Conservation (phyloP, 352 stramenopile genomes). For the Aphanomyces euteiches region DNA sequence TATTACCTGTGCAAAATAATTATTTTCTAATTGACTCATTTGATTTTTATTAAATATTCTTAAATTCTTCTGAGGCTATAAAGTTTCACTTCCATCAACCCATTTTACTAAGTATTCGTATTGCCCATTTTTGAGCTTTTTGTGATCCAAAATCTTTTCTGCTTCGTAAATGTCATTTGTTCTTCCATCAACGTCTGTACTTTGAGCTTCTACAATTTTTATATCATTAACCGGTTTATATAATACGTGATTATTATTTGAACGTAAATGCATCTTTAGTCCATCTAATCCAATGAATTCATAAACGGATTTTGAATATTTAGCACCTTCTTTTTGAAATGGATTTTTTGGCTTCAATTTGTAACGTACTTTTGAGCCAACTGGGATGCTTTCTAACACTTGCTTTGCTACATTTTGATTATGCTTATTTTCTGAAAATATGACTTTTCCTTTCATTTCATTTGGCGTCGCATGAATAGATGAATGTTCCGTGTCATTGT, state of each 20-base stretch:
- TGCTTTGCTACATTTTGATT: constrained; percentile 13
- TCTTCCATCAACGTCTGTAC: not conserved
- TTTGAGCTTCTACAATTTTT: constrained; percentile 19
- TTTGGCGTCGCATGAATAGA: constrained; percentile 35
- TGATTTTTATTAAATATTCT: constrained; percentile 10
- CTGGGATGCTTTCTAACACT: not conserved
- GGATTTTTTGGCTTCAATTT: not conserved
- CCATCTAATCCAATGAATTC: constrained; percentile 30
- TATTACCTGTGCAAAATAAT: not conserved
- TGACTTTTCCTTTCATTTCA: constrained; percentile 36
- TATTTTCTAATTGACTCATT: not conserved
- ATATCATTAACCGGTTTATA: constrained; percentile 30
- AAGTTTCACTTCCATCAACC: constrained; percentile 11
- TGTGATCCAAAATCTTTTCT: constrained; percentile 17
- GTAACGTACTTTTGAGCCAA: not conserved
- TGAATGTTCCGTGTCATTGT: constrained; percentile 39
- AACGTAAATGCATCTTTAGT: constrained; percentile 21
- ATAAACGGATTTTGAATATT: constrained; percentile 29
- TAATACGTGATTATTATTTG: constrained; percentile 25
- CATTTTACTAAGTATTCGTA: constrained; percentile 28
- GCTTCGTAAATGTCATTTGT: constrained; percentile 27
- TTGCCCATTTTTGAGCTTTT: constrained; percentile 29
- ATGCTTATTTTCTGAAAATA: constrained; percentile 7
- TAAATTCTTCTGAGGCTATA: constrained; percentile 15
- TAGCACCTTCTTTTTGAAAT: constrained; percentile 13